Evolutionary conservation across 2,329 filamentous ascomycete genomes (phyloP).

Genomic region (Xylariomycetidae sp.): DNA sequence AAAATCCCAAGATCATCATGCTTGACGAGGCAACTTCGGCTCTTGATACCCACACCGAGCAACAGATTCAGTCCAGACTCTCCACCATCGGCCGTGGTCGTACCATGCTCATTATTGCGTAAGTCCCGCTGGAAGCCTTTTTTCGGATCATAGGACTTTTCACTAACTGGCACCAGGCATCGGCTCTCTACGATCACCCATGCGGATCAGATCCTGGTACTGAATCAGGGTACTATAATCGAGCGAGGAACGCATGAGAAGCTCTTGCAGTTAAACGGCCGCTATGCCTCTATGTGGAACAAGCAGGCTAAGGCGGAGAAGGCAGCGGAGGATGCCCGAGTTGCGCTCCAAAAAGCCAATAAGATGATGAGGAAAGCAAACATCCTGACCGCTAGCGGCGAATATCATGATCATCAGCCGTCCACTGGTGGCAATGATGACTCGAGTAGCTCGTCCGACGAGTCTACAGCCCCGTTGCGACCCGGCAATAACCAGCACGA

Average conservation of each 20-base stretch:
- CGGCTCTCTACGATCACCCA: conserved; percentile 81
- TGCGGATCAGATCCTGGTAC: conserved; percentile 78
- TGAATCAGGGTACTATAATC: conserved; percentile 69
- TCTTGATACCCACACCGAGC: conserved; percentile 85
- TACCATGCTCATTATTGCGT: conserved; percentile 93
- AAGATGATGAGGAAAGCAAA: conserved; percentile 47
- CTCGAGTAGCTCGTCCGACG: conserved; percentile 32
- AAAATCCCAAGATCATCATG: conserved; percentile 87
- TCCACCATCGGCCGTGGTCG: conserved; percentile 77
- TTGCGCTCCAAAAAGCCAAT: conserved; percentile 35
- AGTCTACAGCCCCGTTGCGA: conserved; percentile 17
- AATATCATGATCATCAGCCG: conserved; percentile 21
- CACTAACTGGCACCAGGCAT: conserved; percentile 46
- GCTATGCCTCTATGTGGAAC: conserved; percentile 82
- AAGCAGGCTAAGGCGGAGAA: conserved; percentile 79
- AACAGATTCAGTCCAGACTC: conserved; percentile 86
- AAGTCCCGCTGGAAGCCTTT: conserved; percentile 32
- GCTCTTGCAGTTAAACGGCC: conserved; percentile 63
- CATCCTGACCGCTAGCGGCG: conserved; percentile 30
- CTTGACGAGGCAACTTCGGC: conserved; percentile 91
- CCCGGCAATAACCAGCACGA: too few species aligned
- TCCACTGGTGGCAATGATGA: conserved; percentile 34
- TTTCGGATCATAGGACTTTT: background rate
- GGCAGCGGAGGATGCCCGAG: conserved; percentile 56
- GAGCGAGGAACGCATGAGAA: conserved; percentile 78